Percentiles rank a stretch among this genome's conserved stretches.
Conservation (phyloP, 2,329 filamentous ascomycete species). For the Trichoderma polysporum region DNA sequence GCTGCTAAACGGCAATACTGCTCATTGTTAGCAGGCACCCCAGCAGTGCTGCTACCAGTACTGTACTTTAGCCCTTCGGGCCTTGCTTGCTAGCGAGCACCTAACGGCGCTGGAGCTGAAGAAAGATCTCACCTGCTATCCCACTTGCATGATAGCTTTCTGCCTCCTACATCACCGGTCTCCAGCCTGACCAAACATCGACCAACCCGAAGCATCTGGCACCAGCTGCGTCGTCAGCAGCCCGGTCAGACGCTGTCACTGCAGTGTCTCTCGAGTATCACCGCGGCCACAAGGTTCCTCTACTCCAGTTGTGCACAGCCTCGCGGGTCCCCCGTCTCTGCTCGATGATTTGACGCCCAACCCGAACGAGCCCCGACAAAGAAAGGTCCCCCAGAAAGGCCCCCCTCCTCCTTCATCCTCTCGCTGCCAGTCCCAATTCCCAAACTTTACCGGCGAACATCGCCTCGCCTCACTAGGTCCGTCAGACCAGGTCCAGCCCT, state of each 20-base stretch:
- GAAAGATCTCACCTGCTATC: conserved; percentile 5
- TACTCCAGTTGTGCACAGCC: conserved; percentile 22
- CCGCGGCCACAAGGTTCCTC: conserved; percentile 19
- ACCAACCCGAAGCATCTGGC: conserved; percentile 1
- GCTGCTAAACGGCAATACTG: not conserved
- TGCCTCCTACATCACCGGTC: conserved; percentile 18
- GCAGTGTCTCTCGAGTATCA: conserved; percentile 5
- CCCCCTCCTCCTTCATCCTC: conserved; percentile 4
- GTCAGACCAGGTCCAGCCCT: conserved; percentile 20
- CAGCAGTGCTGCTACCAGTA: not conserved
- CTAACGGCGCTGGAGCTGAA: conserved; percentile 2
- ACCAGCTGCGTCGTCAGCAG: conserved; percentile 19
- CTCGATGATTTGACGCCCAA: conserved; percentile 22
- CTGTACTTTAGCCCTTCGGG: not conserved
- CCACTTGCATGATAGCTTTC: conserved; percentile 13
- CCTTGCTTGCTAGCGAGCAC: not conserved
- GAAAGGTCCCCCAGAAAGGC: conserved; percentile 7
- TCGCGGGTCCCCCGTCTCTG: conserved; percentile 19
- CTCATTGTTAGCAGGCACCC: not conserved
- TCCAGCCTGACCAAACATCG: not conserved
- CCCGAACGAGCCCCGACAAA: conserved; percentile 20
- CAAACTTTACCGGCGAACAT: conserved; percentile 9
- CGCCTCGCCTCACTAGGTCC: conserved; percentile 6
- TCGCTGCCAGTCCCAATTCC: conserved; percentile 7
- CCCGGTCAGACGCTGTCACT: conserved; percentile 14